A percentile compares a stretch with the other conserved stretches of the same genome.
Conservation (phyloP, 2,329 filamentous ascomycete species). For the Aspergillus hortae region DNA sequence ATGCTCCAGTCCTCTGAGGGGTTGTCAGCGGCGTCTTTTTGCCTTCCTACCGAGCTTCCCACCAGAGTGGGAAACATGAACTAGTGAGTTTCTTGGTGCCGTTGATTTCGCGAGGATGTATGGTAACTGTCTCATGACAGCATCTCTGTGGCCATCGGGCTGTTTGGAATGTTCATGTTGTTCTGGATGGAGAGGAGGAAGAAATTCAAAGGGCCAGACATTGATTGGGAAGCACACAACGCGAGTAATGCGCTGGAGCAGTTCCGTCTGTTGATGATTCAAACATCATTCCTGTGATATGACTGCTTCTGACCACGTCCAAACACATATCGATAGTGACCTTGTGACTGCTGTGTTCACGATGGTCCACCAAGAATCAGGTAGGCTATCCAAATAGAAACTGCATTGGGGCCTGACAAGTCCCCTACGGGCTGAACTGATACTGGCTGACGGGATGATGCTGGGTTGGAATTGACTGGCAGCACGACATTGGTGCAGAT, state of each 20-base stretch:
- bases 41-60: neutral
- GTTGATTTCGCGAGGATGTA: neutral
- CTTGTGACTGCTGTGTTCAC: too few species aligned
- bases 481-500: neutral
- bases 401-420: constrained; percentile 53
- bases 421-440: neutral
- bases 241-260: neutral
- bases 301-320: too few species aligned
- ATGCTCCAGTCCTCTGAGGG: constrained; percentile 3
- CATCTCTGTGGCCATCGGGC: constrained; percentile 8
- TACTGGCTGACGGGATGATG: neutral
- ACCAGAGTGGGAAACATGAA: constrained; percentile 5
- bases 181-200: constrained; percentile 10
- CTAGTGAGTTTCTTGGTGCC: constrained; percentile 1
- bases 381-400: constrained; percentile 34
- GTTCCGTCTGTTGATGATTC: too few species aligned
- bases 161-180: constrained; percentile 8
- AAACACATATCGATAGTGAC: too few species aligned
- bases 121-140: neutral
- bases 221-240: constrained; percentile 13
- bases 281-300: too few species aligned
- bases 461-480: too few species aligned
- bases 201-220: constrained; percentile 10
- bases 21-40: constrained; percentile 4
- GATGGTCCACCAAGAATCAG: too few species aligned